Percentiles rank a stretch among this genome's conserved stretches.
phyloP scores from a whole-genome alignment of 1,139 yeast species.

The Keqinozyma sinolaborantium region DNA sequence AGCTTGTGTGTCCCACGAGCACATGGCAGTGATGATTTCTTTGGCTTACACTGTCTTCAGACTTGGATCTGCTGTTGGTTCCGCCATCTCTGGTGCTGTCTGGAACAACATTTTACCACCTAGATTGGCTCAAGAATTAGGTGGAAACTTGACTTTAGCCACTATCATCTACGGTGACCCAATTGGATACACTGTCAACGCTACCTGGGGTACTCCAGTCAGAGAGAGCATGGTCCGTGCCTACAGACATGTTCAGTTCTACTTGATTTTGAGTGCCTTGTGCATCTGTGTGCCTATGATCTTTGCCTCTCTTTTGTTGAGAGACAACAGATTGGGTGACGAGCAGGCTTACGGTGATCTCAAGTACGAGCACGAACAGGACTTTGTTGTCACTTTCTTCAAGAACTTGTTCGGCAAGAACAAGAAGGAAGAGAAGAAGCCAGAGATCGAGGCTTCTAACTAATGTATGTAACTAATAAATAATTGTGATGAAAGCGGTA shows the following conservation, averaged over 20 bases:
- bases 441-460: background rate
- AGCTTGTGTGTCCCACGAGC: conserved; percentile 25
- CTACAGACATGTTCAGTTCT: conserved; percentile 30
- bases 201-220: conserved; percentile 31
- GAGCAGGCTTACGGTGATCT: too few relatives aligned
- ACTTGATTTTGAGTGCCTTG: conserved; percentile 28
- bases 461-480: too few relatives aligned
- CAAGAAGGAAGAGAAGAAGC: background rate
- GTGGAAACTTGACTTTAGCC: conserved; percentile 22
- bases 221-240: conserved; percentile 28
- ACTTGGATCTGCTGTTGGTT: conserved; percentile 34
- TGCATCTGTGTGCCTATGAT: conserved; percentile 33
- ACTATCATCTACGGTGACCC: conserved; percentile 24
- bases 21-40: conserved; percentile 34
- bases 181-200: conserved; percentile 19
- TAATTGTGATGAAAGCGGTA: too few relatives aligned
- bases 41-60: conserved; percentile 30
- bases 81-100: conserved; percentile 35
- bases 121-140: conserved; percentile 10
- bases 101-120: conserved; percentile 29
- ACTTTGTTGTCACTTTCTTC: background rate
- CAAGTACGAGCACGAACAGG: too few relatives aligned
- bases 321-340: conserved; percentile 27
- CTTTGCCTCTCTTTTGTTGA: conserved; percentile 24
- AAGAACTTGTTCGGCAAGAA: background rate